phyloP scores from a whole-genome alignment of 1,284 basidiomycete species.

The Microbotryum saponariae region DNA sequence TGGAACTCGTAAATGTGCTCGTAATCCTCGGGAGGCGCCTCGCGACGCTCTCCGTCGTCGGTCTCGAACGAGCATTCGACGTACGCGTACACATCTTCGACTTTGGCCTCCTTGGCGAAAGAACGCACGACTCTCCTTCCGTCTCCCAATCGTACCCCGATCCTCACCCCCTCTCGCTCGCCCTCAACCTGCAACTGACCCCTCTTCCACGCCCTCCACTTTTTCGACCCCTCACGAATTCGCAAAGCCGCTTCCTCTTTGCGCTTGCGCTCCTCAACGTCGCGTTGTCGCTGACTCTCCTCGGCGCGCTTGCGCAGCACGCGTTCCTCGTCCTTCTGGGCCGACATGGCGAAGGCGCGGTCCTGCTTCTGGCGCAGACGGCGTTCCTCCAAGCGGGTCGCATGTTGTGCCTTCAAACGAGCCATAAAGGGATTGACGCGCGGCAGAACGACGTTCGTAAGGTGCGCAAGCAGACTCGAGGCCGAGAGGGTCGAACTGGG shows the following conservation, averaged over 20 bases:
- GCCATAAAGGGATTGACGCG: conserved; percentile 66
- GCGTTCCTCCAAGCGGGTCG: conserved; percentile 56
- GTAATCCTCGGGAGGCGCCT: conserved; percentile 44
- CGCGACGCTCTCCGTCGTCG: conserved; percentile 23
- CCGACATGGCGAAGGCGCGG: conserved; percentile 60
- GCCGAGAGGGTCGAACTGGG: conserved; percentile 54
- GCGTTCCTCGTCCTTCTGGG: conserved; percentile 59
- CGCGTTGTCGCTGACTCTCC: conserved; percentile 35
- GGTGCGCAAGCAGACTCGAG: conserved; percentile 53
- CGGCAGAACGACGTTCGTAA: conserved; percentile 64
- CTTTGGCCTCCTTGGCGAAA: conserved; percentile 50
- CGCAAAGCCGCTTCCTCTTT: conserved; percentile 43
- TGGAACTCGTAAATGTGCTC: conserved; percentile 52
- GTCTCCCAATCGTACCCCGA: conserved; percentile 61
- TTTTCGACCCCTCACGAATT: conserved; percentile 38
- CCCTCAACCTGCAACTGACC: conserved; percentile 44
- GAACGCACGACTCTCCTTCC: conserved; percentile 55
- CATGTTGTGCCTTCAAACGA: conserved; percentile 50
- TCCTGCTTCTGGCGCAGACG: conserved; percentile 73
- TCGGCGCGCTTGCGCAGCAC: conserved; percentile 41
- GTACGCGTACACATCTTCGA: conserved; percentile 61
- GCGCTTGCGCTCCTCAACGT: conserved; percentile 33
- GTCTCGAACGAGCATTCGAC: conserved; percentile 49
- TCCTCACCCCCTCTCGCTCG: conserved; percentile 47
- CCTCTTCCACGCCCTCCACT: conserved; percentile 39